A percentile compares a stretch with the other conserved stretches of the same genome.
Evolutionary conservation across 2,329 filamentous ascomycete genomes (phyloP).

Genomic region (Colletotrichum paranaense): DNA sequence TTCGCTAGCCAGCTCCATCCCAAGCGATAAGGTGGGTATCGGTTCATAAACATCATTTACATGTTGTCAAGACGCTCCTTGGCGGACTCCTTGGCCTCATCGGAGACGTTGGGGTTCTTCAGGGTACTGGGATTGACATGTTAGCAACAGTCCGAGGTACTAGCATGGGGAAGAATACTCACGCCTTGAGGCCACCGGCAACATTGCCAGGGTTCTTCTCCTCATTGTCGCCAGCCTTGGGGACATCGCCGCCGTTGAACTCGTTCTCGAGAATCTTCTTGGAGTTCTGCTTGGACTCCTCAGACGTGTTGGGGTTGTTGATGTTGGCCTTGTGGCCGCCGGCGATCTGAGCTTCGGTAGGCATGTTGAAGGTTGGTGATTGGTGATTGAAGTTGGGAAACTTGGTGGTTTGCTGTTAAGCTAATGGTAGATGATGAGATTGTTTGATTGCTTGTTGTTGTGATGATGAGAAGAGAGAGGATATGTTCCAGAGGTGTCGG

Average conservation of each 20-base stretch:
- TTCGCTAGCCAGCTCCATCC: not conserved
- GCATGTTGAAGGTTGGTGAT: constrained; percentile 49
- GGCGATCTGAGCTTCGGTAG: constrained; percentile 61
- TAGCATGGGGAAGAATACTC: constrained; percentile 37
- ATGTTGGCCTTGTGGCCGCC: constrained; percentile 70
- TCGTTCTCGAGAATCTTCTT: constrained; percentile 62
- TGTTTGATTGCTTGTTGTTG: not conserved
- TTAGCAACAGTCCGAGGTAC: not conserved
- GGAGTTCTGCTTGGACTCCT: constrained; percentile 67
- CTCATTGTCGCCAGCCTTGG: constrained; percentile 46
- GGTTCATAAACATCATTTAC: constrained; percentile 34
- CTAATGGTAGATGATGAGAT: not conserved
- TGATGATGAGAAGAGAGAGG: not conserved
- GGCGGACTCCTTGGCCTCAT: constrained; percentile 67
- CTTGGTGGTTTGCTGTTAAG: not conserved
- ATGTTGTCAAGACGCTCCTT: constrained; percentile 61
- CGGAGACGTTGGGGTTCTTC: constrained; percentile 67
- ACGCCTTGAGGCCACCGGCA: constrained; percentile 63
- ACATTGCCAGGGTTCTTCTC: constrained; percentile 67
- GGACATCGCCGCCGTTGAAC: constrained; percentile 54
- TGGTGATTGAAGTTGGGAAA: not conserved
- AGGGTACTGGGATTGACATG: constrained; percentile 50
- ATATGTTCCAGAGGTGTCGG: not conserved
- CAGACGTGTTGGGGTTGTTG: constrained; percentile 66
- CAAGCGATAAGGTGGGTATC: not conserved